Conservation (phyloP, 257 asterid species). For the Petrea volubilis region DNA sequence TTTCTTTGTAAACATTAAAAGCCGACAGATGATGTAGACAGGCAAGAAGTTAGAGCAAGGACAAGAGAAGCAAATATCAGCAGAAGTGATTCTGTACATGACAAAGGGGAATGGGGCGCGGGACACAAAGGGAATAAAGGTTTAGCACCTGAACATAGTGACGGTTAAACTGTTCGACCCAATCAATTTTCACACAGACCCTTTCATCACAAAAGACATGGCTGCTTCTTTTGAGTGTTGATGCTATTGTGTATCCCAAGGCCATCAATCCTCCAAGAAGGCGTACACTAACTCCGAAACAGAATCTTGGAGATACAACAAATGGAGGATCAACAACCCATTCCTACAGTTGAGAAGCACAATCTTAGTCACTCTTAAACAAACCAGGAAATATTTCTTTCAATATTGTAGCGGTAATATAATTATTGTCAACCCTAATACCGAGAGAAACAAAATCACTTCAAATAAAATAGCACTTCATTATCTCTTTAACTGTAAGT, state of each 20-base stretch:
- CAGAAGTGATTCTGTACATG: neutral
- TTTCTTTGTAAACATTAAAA: too few species aligned
- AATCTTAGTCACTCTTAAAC: neutral
- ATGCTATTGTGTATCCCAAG: slow-evolving; percentile 95
- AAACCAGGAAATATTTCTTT: neutral
- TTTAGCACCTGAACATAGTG: slow-evolving; percentile 79
- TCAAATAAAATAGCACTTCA: too few species aligned
- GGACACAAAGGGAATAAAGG: neutral
- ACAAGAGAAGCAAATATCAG: neutral
- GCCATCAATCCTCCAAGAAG: slow-evolving; percentile 99
- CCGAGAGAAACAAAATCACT: too few species aligned
- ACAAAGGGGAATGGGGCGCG: neutral
- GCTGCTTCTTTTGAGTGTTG: slow-evolving; percentile 94
- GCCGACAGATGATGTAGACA: too few species aligned
- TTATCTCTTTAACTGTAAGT: too few species aligned
- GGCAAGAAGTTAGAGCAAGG: too few species aligned
- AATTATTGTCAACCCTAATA: too few species aligned
- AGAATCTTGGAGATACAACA: slow-evolving; percentile 98
- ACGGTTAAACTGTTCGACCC: slow-evolving; percentile 94
- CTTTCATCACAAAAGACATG: slow-evolving; percentile 77
- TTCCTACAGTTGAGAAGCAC: slow-evolving; percentile 57
- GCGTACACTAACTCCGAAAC: slow-evolving; percentile 94
- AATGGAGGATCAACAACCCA: slow-evolving; percentile 96
- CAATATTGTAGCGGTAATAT: neutral
- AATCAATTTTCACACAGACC: slow-evolving; percentile 89